These are phyloP conservation scores for Heritiera littoralis DNA, from an alignment of 345 rosid species.

Conservation along the genomic window DNA sequence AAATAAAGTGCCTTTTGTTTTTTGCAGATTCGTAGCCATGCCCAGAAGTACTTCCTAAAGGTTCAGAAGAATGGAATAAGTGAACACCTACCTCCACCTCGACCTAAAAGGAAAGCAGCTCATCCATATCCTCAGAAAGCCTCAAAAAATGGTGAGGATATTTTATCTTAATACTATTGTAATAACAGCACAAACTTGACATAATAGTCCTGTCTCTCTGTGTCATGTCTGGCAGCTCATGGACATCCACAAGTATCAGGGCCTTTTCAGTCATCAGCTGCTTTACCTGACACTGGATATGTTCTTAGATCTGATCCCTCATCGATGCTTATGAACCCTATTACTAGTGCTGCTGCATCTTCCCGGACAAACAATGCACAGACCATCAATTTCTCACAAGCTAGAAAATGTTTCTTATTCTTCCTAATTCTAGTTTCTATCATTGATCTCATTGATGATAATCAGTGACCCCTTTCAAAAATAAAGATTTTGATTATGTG, in stretches of 20 bases:
- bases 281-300: constrained; percentile 47
- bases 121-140: constrained; percentile 98
- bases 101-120: constrained; percentile 90
- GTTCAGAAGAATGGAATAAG: constrained; percentile 82
- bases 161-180: constrained; percentile 16
- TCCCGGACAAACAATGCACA: constrained; percentile 56
- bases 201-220: constrained; percentile 10
- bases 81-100: constrained; percentile 91
- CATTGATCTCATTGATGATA: background rate
- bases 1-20: background rate
- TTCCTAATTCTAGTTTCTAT: background rate
- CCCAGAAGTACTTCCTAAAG: constrained; percentile 87
- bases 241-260: constrained; percentile 44
- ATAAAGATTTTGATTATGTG: background rate
- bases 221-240: constrained; percentile 39
- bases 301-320: constrained; percentile 56
- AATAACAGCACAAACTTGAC: background rate
- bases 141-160: constrained; percentile 55
- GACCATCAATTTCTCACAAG: constrained; percentile 44
- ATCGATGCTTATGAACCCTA: constrained; percentile 52
- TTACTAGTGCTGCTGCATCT: constrained; percentile 43
- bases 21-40: constrained; percentile 79
- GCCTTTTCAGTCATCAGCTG: constrained; percentile 50
- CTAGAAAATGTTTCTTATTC: constrained; percentile 46
- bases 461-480: background rate